Percentiles rank a stretch among this genome's conserved stretches.
These are phyloP conservation scores for Eucalyptus camaldulensis DNA, from an alignment of 345 rosid species.

Conservation along the genomic window DNA sequence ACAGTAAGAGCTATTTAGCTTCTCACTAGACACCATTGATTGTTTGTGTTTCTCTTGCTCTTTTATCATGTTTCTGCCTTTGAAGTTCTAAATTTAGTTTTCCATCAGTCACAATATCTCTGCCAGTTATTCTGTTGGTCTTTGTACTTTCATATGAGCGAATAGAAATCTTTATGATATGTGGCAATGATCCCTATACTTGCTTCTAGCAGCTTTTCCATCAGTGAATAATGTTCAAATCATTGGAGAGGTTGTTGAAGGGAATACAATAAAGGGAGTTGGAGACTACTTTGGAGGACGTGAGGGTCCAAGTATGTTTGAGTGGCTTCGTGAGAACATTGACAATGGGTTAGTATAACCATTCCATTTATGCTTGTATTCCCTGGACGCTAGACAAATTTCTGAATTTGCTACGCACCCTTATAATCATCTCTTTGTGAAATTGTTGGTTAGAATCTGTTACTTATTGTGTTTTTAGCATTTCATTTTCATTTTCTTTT, in stretches of 20 bases:
- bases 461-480: neutral
- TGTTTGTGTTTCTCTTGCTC: neutral
- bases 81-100: neutral
- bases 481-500: neutral
- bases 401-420: neutral
- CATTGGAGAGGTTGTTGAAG: conserved; percentile 80
- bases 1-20: neutral
- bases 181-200: neutral
- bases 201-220: conserved; percentile 71
- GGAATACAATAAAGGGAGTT: conserved; percentile 56
- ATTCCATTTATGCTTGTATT: neutral
- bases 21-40: neutral
- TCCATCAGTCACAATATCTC: neutral
- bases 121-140: neutral
- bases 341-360: conserved; percentile 60
- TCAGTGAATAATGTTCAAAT: conserved; percentile 66
- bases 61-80: neutral
- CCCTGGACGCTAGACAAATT: neutral
- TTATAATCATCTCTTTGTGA: neutral
- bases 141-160: neutral
- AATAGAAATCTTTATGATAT: neutral
- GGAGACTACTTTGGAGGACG: conserved; percentile 94
- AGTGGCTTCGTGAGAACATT: conserved; percentile 74
- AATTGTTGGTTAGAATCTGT: neutral
- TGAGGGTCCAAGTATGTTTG: conserved; percentile 98